phyloP scores from a whole-genome alignment of 164 flowering plant species.

The Piper longum region DNA sequence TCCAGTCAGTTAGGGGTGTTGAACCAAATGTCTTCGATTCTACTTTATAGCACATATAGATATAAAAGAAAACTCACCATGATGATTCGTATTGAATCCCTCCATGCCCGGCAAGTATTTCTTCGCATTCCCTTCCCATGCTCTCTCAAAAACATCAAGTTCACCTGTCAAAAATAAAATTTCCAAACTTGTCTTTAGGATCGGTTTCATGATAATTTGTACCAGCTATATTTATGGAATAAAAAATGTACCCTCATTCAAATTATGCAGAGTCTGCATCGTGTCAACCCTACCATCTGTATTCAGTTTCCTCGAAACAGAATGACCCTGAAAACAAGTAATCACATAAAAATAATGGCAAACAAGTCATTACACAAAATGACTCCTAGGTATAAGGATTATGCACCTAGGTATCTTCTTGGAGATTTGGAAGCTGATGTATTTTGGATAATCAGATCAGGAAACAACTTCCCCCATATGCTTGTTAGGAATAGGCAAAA shows the following conservation, averaged over 20 bases:
- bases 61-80: neutral
- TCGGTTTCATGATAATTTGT: too few species aligned
- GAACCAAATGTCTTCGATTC: too few species aligned
- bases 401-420: too few species aligned
- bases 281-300: constrained; percentile 77
- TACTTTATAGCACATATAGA: neutral
- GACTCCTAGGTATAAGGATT: too few species aligned
- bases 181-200: too few species aligned
- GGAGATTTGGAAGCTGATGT: too few species aligned
- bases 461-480: too few species aligned
- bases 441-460: too few species aligned
- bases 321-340: constrained; percentile 48
- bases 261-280: constrained; percentile 63
- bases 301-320: constrained; percentile 63
- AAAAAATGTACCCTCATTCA: constrained; percentile 51
- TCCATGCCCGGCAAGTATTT: constrained; percentile 57
- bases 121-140: constrained; percentile 56
- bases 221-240: neutral
- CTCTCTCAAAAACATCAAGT: constrained; percentile 52
- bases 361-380: too few species aligned
- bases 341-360: too few species aligned
- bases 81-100: constrained; percentile 10
- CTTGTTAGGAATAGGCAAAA: too few species aligned
- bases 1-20: too few species aligned
- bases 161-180: constrained; percentile 34